phyloP scores from a whole-genome alignment of 257 asterid genomes.

The Nicotiana sylvestris region DNA sequence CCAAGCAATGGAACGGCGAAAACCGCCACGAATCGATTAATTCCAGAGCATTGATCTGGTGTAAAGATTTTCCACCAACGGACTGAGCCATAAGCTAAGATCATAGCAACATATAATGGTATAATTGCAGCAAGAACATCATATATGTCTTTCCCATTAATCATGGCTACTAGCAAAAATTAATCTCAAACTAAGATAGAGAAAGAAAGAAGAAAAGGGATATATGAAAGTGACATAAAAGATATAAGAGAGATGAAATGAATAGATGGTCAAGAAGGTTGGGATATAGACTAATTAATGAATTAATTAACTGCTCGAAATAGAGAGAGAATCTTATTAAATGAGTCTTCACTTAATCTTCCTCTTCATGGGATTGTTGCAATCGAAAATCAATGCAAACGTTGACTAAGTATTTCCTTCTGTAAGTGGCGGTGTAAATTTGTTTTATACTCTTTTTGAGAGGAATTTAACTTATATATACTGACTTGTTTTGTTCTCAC shows the following conservation, averaged over 20 bases:
- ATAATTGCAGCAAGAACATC: conserved; percentile 78
- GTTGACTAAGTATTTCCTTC: not conserved
- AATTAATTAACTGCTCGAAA: not conserved
- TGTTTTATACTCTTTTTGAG: no score
- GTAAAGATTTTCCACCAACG: conserved; percentile 95
- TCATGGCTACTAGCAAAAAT: conserved; percentile 33
- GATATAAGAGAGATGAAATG: not conserved
- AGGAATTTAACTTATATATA: no score
- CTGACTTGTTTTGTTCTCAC: no score
- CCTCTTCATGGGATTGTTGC: not conserved
- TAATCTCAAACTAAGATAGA: not conserved
- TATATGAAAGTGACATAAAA: not conserved
- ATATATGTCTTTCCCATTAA: conserved; percentile 73
- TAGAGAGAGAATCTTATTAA: not conserved
- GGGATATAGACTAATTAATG: not conserved
- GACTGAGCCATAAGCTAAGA: conserved; percentile 81
- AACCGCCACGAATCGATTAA: conserved; percentile 87
- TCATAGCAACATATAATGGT: conserved; percentile 82
- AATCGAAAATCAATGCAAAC: not conserved
- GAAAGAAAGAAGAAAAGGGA: not conserved
- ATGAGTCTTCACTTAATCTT: not conserved
- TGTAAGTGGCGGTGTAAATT: not conserved
- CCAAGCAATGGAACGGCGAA: conserved; percentile 86
- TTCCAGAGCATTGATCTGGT: conserved; percentile 89
- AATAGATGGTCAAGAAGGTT: not conserved